Evolutionary conservation across 345 rosid species (phyloP).

Genomic region (Hibiscus mutabilis): DNA sequence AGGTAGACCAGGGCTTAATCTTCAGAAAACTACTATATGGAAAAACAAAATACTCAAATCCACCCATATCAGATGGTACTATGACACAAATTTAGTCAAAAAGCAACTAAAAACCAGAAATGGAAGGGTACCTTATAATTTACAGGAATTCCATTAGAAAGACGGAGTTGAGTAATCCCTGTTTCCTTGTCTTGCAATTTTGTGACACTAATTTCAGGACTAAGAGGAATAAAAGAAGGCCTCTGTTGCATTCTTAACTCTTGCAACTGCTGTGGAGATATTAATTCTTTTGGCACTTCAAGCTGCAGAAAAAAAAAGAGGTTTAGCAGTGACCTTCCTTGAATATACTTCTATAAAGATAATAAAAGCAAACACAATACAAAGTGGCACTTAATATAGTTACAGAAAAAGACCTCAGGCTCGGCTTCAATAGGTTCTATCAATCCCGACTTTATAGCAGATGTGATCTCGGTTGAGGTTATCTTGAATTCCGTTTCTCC

Average conservation of each 20-base stretch:
- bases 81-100: background rate
- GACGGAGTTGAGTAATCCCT: conserved; percentile 74
- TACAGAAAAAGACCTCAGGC: conserved; percentile 67
- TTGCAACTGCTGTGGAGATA: conserved; percentile 60
- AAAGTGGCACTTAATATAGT: conserved; percentile 9
- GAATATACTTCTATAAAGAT: conserved; percentile 9
- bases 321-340: conserved; percentile 13
- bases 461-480: conserved; percentile 58
- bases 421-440: conserved; percentile 88
- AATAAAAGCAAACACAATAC: background rate
- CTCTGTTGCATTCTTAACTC: conserved; percentile 51
- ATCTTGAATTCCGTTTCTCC: conserved; percentile 88
- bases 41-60: background rate
- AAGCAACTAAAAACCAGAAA: background rate
- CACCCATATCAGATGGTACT: background rate
- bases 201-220: conserved; percentile 36
- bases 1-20: background rate
- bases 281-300: conserved; percentile 91
- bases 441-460: conserved; percentile 70
- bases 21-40: background rate
- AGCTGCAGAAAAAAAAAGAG: conserved; percentile 48
- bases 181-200: conserved; percentile 78
- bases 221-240: conserved; percentile 59
- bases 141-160: conserved; percentile 91
- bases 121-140: conserved; percentile 62